Evolutionary conservation across 1,139 yeast genomes (phyloP).

Genomic region (Yamadazyma jaroonii): DNA sequence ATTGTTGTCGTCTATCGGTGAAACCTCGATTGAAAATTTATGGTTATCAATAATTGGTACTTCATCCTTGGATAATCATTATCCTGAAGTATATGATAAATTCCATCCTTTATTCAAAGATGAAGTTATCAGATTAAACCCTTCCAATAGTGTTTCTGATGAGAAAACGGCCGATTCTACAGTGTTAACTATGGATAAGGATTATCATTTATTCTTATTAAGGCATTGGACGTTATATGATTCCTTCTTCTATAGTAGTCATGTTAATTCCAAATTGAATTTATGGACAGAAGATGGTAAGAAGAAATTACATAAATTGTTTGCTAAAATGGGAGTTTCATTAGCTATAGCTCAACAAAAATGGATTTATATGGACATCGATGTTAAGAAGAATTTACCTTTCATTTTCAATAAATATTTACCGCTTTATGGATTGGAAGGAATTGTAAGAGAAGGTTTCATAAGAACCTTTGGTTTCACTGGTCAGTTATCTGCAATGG

Average conservation of each 20-base stretch:
- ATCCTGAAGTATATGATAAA: conserved; percentile 73
- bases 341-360: conserved; percentile 84
- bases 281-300: conserved; percentile 93
- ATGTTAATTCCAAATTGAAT: conserved; percentile 81
- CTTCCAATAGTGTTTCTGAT: conserved; percentile 18
- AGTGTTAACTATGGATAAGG: conserved; percentile 68
- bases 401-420: conserved; percentile 67
- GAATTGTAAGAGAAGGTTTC: conserved; percentile 82
- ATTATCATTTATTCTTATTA: conserved; percentile 79
- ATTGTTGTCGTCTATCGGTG: conserved; percentile 69
- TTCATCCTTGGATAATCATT: conserved; percentile 71
- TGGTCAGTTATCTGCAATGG: conserved; percentile 89
- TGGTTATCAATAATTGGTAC: conserved; percentile 93
- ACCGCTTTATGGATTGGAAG: conserved; percentile 78
- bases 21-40: conserved; percentile 53
- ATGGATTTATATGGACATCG: conserved; percentile 88
- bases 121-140: conserved; percentile 73
- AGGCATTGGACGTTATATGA: conserved; percentile 95
- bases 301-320: conserved; percentile 80
- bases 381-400: conserved; percentile 71
- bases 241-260: conserved; percentile 84
- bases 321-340: conserved; percentile 96
- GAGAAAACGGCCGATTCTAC: conserved; percentile 63
- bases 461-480: conserved; percentile 81
- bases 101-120: conserved; percentile 74